Evolutionary conservation across 192 early-diverging fungal genomes (phyloP), one percentile per base, ranked within the genome.

Genomic region (Coemansia biformis): DNA sequence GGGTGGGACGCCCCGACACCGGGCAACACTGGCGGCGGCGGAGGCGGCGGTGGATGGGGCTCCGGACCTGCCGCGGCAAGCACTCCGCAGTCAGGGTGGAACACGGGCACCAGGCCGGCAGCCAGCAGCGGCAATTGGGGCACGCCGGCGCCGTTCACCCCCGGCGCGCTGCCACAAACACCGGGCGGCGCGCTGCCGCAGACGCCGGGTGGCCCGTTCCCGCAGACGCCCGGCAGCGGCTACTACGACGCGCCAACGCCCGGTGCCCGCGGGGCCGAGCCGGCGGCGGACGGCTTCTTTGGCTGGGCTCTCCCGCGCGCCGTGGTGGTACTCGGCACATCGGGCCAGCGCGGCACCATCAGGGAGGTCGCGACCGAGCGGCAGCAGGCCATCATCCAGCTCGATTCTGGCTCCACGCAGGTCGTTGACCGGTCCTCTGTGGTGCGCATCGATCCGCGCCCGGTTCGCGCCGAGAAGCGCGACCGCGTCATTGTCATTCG

Each of bases 401-500:
- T 59, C 17, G 63, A 77, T 7, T 62, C 70, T 8, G 81, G 79
- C 39, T 57, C 57, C 21, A 64, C 78, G 0, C 57, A 57, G 19
- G 38, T 77, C 22, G 48, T 74, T 36, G 68, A 76, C 30, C 59
- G 64, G 18, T 22, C 51, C 13, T 64, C 63, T 9, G 53, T 63
- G 22, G 41, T 53, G 3, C 48, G 55, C 5, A 26, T 53, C 15
- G 54, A 71, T 7, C 63, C 59, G 22, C 77, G 77, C 10, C 77
- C 79, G 2, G 78, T 82, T 14, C 69, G 77, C 15, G 84, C 86
- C 4, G 72, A 71, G 43, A 88, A 86, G 63, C 83, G 78, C 38
- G 85, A 90, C 60, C 79, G 79, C 14, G 83, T 90, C 21, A 79
- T 85, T 46, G 75, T 90, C 8, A 75, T 90, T 21, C 62, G 76